A percentile compares a stretch with the other conserved stretches of the same genome.
Conservation (phyloP, 106 monocot species). For the Xerophyta viscosa region DNA sequence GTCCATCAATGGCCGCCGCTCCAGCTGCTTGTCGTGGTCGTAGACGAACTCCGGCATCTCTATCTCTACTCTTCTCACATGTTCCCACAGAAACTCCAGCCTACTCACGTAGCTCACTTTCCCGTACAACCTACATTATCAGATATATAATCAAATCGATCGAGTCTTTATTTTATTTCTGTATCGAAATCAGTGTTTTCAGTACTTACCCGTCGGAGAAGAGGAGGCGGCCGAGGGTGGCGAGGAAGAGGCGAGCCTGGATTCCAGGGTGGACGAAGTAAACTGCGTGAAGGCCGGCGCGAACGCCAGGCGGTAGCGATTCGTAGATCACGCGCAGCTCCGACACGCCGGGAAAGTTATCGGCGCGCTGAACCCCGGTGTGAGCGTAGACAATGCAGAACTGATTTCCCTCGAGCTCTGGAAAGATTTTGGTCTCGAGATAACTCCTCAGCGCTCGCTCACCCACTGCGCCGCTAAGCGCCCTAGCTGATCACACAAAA, state of each 20-base stretch:
- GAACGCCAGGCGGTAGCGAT: conserved; percentile 26
- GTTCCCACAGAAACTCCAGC: conserved; percentile 73
- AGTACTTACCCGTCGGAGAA: conserved; percentile 58
- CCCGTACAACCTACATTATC: conserved; percentile 44
- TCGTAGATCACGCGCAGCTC: conserved; percentile 61
- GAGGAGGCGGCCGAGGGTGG: conserved; percentile 81
- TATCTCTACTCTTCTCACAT: conserved; percentile 43
- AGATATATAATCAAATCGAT: background rate
- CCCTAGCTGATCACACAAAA: no score
- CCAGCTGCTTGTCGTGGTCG: conserved; percentile 82
- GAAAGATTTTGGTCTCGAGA: conserved; percentile 51
- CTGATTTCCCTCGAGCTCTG: conserved; percentile 26
- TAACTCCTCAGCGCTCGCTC: conserved; percentile 41
- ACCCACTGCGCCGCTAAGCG: conserved; percentile 4
- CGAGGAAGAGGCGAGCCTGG: conserved; percentile 81
- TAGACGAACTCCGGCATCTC: conserved; percentile 71
- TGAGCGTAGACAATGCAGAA: conserved; percentile 76
- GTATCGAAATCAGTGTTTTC: background rate
- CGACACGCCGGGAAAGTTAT: conserved; percentile 75
- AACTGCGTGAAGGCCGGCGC: conserved; percentile 45
- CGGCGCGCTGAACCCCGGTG: conserved; percentile 36
- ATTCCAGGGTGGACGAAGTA: conserved; percentile 89
- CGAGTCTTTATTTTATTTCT: background rate
- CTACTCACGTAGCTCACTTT: conserved; percentile 76
- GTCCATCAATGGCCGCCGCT: conserved; percentile 78